Evolutionary conservation across 768 basidiomycete species (phyloP).

Genomic region (Stropharia rugosoannulata): DNA sequence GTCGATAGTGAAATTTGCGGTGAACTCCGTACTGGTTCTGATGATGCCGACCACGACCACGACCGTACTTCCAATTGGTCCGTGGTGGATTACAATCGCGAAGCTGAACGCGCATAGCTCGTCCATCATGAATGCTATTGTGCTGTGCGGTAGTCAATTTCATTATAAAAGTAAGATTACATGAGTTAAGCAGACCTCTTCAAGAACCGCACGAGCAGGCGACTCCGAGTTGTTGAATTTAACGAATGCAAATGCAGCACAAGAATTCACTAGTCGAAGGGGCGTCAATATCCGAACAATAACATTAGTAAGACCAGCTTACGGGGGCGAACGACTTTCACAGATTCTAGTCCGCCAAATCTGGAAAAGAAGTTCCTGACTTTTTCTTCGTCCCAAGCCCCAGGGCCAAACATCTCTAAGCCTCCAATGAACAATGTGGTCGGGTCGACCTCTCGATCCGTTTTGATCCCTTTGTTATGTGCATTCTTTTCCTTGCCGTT

Average conservation of each 20-base stretch:
- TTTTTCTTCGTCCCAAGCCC: constrained; percentile 69
- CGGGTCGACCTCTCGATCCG: constrained; percentile 55
- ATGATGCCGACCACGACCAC: constrained; percentile 42
- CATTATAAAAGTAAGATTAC: neutral
- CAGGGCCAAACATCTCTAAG: constrained; percentile 60
- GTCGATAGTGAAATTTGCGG: constrained; percentile 22
- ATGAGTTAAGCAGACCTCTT: constrained; percentile 47
- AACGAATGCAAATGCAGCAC: constrained; percentile 78
- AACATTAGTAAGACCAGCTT: constrained; percentile 17
- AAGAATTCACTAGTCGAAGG: constrained; percentile 49
- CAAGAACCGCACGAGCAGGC: constrained; percentile 63
- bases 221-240: constrained; percentile 64
- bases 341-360: constrained; percentile 63
- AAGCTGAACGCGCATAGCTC: constrained; percentile 73
- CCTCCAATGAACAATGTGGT: constrained; percentile 78
- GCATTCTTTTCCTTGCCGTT: constrained; percentile 20
- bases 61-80: constrained; percentile 44
- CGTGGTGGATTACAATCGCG: constrained; percentile 66
- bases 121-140: constrained; percentile 66
- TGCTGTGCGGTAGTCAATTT: constrained; percentile 42
- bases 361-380: constrained; percentile 57
- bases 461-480: constrained; percentile 18
- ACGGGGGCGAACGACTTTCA: constrained; percentile 70
- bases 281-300: neutral
- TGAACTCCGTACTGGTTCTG: constrained; percentile 25